These are phyloP conservation scores for Musa beccarii DNA, from an alignment of 176 grass and related monocot genomes.

Conservation along the genomic window DNA sequence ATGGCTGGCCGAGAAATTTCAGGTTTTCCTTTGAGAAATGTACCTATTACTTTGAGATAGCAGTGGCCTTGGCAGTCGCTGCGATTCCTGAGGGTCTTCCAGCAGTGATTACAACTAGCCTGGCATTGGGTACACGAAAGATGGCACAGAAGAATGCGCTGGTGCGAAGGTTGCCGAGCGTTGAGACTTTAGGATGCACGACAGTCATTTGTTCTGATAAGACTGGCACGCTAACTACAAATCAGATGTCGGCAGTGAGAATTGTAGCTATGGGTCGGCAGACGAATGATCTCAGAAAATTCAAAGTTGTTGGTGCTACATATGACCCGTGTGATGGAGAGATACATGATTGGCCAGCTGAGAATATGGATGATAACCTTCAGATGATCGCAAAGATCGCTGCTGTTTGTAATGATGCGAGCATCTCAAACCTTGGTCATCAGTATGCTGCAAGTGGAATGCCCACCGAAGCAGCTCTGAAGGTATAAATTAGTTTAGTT, in stretches of 20 bases:
- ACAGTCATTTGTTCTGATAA: conserved; percentile 36
- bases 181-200: conserved; percentile 30
- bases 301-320: conserved; percentile 25
- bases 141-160: conserved; percentile 27
- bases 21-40: conserved; percentile 32
- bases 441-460: conserved; percentile 24
- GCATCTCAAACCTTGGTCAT: not conserved
- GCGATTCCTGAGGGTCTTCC: conserved; percentile 29
- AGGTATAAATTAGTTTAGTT: conserved; percentile 8
- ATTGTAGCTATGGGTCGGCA: conserved; percentile 15
- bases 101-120: conserved; percentile 30
- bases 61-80: conserved; percentile 25
- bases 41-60: conserved; percentile 26
- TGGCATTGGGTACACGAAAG: conserved; percentile 27
- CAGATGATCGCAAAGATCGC: conserved; percentile 24
- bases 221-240: conserved; percentile 30
- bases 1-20: conserved; percentile 17
- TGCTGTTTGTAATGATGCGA: conserved; percentile 26
- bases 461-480: conserved; percentile 27
- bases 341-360: conserved; percentile 15
- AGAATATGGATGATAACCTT: conserved; percentile 22
- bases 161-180: conserved; percentile 25
- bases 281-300: not conserved
- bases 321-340: conserved; percentile 27
- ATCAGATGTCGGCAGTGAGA: conserved; percentile 31